A percentile compares a stretch with the other conserved stretches of the same genome.
Conservation (phyloP, 2,329 filamentous ascomycete species). For the Alternaria sp. region DNA sequence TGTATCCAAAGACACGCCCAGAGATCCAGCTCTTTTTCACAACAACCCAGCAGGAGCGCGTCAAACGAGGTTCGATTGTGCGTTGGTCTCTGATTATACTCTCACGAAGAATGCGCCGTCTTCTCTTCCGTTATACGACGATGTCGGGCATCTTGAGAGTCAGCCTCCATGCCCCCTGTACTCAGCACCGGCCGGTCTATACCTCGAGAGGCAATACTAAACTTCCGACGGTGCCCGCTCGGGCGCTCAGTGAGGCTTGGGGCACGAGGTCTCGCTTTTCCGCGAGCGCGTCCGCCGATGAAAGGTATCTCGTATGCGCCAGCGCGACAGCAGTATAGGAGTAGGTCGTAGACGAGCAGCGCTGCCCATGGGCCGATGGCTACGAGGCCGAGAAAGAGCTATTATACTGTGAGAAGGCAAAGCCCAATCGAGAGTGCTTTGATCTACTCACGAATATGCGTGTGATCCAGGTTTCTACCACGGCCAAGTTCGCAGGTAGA, state of each 20-base stretch:
- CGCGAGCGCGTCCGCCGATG: constrained; percentile 68
- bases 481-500: constrained; percentile 65
- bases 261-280: constrained; percentile 67
- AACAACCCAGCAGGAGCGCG: neutral
- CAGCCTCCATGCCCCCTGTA: constrained; percentile 28
- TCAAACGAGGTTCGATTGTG: neutral
- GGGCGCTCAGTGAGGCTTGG: constrained; percentile 69
- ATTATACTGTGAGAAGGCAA: constrained; percentile 27
- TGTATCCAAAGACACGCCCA: neutral
- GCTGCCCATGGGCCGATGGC: constrained; percentile 69
- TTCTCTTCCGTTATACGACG: constrained; percentile 35
- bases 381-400: constrained; percentile 69
- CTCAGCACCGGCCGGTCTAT: constrained; percentile 30
- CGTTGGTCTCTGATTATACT: neutral
- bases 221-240: constrained; percentile 57
- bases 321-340: constrained; percentile 69
- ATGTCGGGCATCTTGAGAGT: constrained; percentile 39
- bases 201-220: constrained; percentile 53
- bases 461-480: constrained; percentile 69
- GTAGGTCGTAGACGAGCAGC: constrained; percentile 70
- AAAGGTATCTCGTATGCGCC: constrained; percentile 67
- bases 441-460: constrained; percentile 66
- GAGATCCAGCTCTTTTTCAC: constrained; percentile 4
- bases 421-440: neutral
- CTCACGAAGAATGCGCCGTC: constrained; percentile 17